Base-by-base conservation (phyloP, 2,329 filamentous ascomycete species). In the Bisporella sp. region DNA sequence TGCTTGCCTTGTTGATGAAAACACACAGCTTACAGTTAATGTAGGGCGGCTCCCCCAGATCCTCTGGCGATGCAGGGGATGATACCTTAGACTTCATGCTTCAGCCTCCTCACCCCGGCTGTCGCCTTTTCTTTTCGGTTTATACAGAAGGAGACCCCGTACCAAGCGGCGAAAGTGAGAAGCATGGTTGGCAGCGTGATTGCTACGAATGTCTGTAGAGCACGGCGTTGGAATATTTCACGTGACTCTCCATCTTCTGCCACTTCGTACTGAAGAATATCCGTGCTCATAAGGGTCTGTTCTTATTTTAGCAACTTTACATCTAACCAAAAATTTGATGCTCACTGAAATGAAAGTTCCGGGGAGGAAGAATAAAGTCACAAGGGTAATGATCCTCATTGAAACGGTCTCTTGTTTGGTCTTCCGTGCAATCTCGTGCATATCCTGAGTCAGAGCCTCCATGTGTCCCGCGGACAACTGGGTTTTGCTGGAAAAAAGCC, bases 281-380 rank as follows among this genome's bases (percentile, higher is more conserved):
- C 64, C 0, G 68, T 71, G 51, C 67, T 69, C 67, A 71, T 69
- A 41, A 71, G 62, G 5, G 69, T 71, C 69, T 71, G 44, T 9
- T 6, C 6, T 29, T 35, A 9, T 32, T 45, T 48, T 35, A 31
- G n/a, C 12, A 29, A 31, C 4, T 21, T 13, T 9, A 35, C 33
- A 40, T 5, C 40, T 28, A 33, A n/a, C 5, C 7, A 21, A 28
- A 28, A 31, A 35, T 46, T 2, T 35, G 29, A 43, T 30, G 48
- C 67, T 57, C 62, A 71, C 69, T 6, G 68, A 68, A 6, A 72
- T 67, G 52, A 71, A 73, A 0, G 69, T 72, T 2, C 65, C 69
- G 3, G 70, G 70, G 1, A 73, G 57, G 48, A 71, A 73, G 49
- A 73, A 69, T 1, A 72, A 50, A 0, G 69, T 71, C 1, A 72